Evolutionary conservation across 75 land plant species (phyloP), one percentile per base, ranked within the genome.

Genomic region (Pseudotsuga menziesii): DNA sequence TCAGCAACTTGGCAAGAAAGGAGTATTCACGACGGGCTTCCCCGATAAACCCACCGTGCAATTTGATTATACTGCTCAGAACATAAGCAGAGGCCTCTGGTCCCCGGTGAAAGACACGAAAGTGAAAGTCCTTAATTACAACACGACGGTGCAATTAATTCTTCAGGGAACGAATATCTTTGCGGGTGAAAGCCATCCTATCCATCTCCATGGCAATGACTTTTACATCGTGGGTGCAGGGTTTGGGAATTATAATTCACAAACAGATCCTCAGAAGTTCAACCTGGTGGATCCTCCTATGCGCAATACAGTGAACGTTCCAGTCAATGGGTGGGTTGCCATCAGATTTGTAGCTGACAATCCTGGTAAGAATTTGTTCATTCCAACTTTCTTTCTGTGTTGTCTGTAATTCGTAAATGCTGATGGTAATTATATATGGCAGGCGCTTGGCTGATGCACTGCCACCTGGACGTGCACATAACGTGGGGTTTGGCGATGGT

Each of bases 221-320:
- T 88, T 91, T 80, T 88, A 82, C 59, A 86, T 91, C 12, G 86
- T 91, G 44, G 93, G 88, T 0, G 79, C 71, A 59, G 93, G 93
- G 12, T 83, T 79, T 74, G 93, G 93, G 2, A 89, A 91, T 76
- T 91, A 58, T 75, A 73, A 91, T 75, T 59, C 79, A 1, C 58
- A 36, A 17, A 84, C 75, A 0, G 85, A 86, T 69, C 88, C 89
- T 26, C 52, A 62, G 35, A 78, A 73, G 4, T 91, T 85, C 80
- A 91, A 91, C 32, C 78, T 89, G 22, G 79, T 83, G 20, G 87
- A 91, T 61, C 91, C 93, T 48, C 83, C 83, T 13, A 80, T 79
- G 81, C 78, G 89, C 58, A 88, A 86, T 79, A 91, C 93, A 0
- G 71, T 83, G 14, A 85, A 80, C 5, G 87, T 88, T 36, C 93